Conservation (phyloP, 208 protist genomes). For the Tritrichomonas musculus region DNA sequence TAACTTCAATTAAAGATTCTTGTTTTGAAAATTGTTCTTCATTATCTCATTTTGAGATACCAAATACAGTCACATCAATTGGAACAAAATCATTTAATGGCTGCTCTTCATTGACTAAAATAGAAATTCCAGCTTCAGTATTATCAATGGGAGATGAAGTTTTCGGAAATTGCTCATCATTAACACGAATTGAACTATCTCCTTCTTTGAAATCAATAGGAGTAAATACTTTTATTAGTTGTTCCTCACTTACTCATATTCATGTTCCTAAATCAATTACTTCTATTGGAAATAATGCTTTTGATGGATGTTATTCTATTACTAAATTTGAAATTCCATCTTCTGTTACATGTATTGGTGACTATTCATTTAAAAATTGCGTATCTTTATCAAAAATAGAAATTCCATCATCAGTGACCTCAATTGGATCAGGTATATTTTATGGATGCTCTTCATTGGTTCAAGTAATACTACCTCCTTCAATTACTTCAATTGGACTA, state of each 20-base stretch:
- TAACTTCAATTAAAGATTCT: not conserved
- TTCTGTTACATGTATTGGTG: not conserved
- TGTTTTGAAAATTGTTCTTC: not conserved
- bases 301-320: not conserved
- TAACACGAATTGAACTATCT: not conserved
- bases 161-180: not conserved
- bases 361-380: not conserved
- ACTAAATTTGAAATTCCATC: not conserved
- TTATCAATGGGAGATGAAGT: not conserved
- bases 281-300: too few species aligned
- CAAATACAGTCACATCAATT: not conserved
- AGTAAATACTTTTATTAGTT: too few species aligned
- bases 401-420: too few species aligned
- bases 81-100: not conserved
- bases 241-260: too few species aligned
- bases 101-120: not conserved
- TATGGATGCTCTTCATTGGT: too few species aligned
- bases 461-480: too few species aligned
- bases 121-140: too few species aligned
- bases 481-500: too few species aligned
- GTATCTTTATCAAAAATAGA: not conserved
- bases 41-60: not conserved
- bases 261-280: not conserved
- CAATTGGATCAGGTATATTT: too few species aligned
- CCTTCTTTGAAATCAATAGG: too few species aligned